phyloP scores from a whole-genome alignment of 78 protist genomes.

The slime mould (Dictyostelium discoideum) region DNA sequence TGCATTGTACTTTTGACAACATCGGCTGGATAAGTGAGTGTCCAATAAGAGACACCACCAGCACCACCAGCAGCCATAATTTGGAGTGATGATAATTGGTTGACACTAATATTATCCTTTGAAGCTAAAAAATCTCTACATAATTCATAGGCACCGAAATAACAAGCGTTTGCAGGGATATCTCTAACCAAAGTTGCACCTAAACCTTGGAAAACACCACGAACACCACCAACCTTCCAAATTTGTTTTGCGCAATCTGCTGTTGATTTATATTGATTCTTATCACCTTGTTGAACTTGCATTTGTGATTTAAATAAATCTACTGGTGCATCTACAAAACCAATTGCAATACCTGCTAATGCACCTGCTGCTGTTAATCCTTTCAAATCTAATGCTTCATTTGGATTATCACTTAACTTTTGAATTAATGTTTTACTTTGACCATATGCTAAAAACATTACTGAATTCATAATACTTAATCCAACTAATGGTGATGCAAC shows the following conservation, averaged over 20 bases:
- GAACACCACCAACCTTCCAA: slow-evolving; percentile 48
- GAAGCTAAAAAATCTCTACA: neutral
- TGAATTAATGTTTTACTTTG: slow-evolving; percentile 54
- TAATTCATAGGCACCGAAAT: slow-evolving; percentile 79
- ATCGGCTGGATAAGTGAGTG: slow-evolving; percentile 84
- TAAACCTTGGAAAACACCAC: slow-evolving; percentile 75
- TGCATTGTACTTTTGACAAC: slow-evolving; percentile 85
- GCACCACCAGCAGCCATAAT: slow-evolving; percentile 76
- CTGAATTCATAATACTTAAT: slow-evolving; percentile 64
- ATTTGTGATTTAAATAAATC: slow-evolving; percentile 81
- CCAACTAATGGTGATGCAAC: slow-evolving; percentile 86
- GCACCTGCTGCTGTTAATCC: slow-evolving; percentile 72
- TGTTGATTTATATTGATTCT: slow-evolving; percentile 36
- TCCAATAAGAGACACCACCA: slow-evolving; percentile 90
- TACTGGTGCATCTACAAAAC: slow-evolving; percentile 75
- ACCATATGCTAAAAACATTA: slow-evolving; percentile 82
- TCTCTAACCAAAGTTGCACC: slow-evolving; percentile 64
- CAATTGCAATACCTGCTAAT: slow-evolving; percentile 69
- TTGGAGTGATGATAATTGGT: slow-evolving; percentile 48
- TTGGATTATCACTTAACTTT: neutral
- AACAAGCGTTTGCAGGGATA: slow-evolving; percentile 79
- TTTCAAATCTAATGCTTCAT: neutral
- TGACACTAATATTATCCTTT: neutral
- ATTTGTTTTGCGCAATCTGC: slow-evolving; percentile 64
- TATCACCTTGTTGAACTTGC: slow-evolving; percentile 65